Base-by-base conservation (phyloP, 73 alveolate species). In the Breviolum minutum region DNA sequence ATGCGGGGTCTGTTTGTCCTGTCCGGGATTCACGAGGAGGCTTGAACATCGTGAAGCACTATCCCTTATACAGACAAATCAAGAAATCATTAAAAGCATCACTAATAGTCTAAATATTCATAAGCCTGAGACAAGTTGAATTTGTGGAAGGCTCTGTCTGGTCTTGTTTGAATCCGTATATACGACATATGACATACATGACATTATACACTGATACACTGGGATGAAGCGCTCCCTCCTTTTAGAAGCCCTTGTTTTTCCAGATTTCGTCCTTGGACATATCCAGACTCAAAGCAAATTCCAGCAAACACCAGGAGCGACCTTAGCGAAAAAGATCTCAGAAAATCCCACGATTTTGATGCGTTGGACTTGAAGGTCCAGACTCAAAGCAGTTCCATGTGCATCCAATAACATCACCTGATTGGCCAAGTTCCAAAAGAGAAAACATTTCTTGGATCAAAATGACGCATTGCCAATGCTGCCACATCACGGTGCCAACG, bases 301-400 rank as follows among this genome's bases (percentile, higher is more conserved):
- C 97, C 97, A 90, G 77, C 77, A 90, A 26, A 40, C 97, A 90
- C 97, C 97, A 90, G 26, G 88, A 29, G 5, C 97, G 97, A 61
- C 85, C 97, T 60, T 7, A 3, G 64, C 22, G 2, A 30, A n/a
- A 10, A 26, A 14, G 11, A 29, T 30, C 64, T 61, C 86, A 40
- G 54, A 40, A 40, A 40, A 40, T 40, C 54, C 54, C 5, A 40
- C 54, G 54, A 40, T 40, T 40, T 3, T 3, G 54, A 40, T 40
- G 54, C 27, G 63, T 27, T n/a, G 40, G 1, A 1, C 54, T 5
- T 12, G 54, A 17, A 8, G 54, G 54, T 8, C 86, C 63, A 77
- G 86, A 29, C 86, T 77, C 63, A 64, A 29, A 12, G 95, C 95
- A 10, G 4, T 26, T 6, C 95, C 84, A 22, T 17, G 24, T 29